These are phyloP conservation scores for Syzygium aqueum DNA, from an alignment of 345 rosid species.

Conservation along the genomic window DNA sequence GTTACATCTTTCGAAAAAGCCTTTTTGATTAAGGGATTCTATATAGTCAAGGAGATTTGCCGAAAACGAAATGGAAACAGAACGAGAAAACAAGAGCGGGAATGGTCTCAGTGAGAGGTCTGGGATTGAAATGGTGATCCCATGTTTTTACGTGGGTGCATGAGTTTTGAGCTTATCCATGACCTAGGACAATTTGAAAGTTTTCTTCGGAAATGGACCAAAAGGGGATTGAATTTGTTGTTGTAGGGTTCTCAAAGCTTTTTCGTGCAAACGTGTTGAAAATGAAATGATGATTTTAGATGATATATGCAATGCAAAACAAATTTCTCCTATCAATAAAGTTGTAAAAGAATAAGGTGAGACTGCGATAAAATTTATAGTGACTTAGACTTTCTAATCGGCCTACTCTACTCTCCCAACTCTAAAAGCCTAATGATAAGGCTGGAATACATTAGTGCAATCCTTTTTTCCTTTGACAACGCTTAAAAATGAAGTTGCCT, in stretches of 20 bases:
- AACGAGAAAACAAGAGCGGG: neutral
- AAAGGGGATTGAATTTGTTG: neutral
- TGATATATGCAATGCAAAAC: too few species aligned
- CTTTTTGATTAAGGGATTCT: neutral
- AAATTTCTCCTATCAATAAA: too few species aligned
- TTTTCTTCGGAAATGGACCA: neutral
- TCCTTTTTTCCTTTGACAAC: neutral
- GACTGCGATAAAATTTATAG: neutral
- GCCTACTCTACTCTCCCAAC: neutral
- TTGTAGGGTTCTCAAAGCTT: too few species aligned
- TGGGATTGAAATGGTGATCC: neutral
- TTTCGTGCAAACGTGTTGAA: too few species aligned
- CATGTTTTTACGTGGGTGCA: neutral
- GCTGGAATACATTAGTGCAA: neutral
- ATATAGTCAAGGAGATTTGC: neutral
- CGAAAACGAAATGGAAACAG: neutral
- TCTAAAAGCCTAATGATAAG: neutral
- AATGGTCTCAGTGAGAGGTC: neutral
- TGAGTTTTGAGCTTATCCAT: neutral
- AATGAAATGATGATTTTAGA: too few species aligned
- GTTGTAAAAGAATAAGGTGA: too few species aligned
- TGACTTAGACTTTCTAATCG: too few species aligned
- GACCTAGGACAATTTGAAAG: neutral
- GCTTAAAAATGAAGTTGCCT: neutral
- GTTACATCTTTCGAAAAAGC: neutral